Evolutionary conservation across 805 yeast species (phyloP), one percentile per base, ranked within the genome.

Genomic region (Spathaspora passalidarum): DNA sequence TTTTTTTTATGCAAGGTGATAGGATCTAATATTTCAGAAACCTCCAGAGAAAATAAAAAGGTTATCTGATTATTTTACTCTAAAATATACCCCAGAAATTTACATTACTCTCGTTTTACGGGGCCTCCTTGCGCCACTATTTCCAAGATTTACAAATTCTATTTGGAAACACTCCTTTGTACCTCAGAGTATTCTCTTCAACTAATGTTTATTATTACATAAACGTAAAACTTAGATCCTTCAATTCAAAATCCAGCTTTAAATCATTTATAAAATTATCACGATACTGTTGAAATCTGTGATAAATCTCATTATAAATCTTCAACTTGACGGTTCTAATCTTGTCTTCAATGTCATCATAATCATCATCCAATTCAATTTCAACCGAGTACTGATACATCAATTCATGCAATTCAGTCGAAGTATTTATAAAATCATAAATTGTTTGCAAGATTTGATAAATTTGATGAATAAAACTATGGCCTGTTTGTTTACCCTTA

Each of bases 181-280:
- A n/a, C n/a, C n/a, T n/a, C n/a, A n/a, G n/a, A n/a, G n/a, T n/a
- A n/a, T n/a, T n/a, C n/a, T n/a, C n/a, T 7, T 8, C 25, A 22
- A 29, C 10, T n/a, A 29, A 10, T 14, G 13, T n/a, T 6, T n/a
- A 10, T 29, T 6, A n/a, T 29, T n/a, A 29, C 14, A 29, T 29
- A 29, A 29, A 29, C 14, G 34, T 10, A 29, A 29, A 29, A 16
- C 55, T 50, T 21, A 85, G 65, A 42, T 65, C 76, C 43, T 73
- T 66, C 43, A 84, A 56, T 20, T 75, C 79, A 9, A 69, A 61
- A 51, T 84, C 88, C 21, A 66, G 60, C n/a, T 72, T 69, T 44
- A 85, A 62, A 53, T 82, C 88, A 37, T 64, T 71, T 0, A 73
- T 69, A 45, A 84, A 76, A 2, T 61, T 53, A 34, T 66, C 68